Evolutionary conservation across 179 eudicot genomes (phyloP), one percentile per base, ranked within the genome.

Genomic region (Gypsophila paniculata): DNA sequence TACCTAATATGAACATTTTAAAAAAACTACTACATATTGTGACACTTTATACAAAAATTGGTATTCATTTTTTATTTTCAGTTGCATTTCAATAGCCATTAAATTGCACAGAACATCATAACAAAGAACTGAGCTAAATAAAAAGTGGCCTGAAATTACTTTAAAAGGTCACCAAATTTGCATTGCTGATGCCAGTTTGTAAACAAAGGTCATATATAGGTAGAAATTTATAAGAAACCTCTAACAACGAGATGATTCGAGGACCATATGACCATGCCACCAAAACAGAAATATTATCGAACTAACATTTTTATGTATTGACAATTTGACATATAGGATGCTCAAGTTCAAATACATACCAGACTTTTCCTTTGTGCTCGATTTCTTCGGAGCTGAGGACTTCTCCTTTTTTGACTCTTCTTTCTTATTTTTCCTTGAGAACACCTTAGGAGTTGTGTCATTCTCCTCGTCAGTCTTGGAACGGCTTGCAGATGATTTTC

Each of bases 371-470:
- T 72, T 72, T 14, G 75, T 62, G 85, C 88, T 90, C 68, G 90
- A 75, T 78, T 84, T 87, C 86, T 87, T 88, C 18, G 95, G 78
- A 67, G 88, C 75, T 55, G 87, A 65, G 17, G 88, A 26, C 76
- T 88, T 85, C 68, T 85, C 88, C 68, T 84, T 82, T n/a, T 71
- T 78, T 3, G 71, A 75, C 69, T 78, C 83, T 48, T 86, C 93
- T 57, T 54, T 65, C 76, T 85, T 91, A 80, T 86, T 90, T 85
- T 90, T 91, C 85, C 88, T 81, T 44, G 96, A 82, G 67, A 81
- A 86, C 26, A 83, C 88, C 82, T 90, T 91, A 36, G 91, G 89
- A 74, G 79, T 83, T 48, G 74, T 59, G 70, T 79, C 87, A 74
- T 68, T 65, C 22, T 19, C 72, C 42, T 80, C 83, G 71, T 26